Percentiles rank a stretch among this genome's conserved stretches.
Conservation (phyloP, 2,329 filamentous ascomycete species). For the Neofusicoccum sp. region DNA sequence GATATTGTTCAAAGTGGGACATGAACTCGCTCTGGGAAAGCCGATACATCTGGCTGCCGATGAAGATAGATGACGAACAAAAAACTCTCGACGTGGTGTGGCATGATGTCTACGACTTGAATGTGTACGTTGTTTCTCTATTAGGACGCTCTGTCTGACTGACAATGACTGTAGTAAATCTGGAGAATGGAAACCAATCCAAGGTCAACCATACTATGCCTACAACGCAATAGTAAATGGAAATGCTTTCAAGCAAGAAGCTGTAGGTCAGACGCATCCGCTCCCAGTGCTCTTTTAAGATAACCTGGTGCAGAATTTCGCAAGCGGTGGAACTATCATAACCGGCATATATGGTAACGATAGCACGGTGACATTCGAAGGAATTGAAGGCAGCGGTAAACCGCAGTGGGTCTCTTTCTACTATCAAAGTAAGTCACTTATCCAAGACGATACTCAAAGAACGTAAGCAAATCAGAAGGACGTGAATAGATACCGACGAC, state of each 20-base stretch:
- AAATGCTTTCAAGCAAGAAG: conserved; percentile 56
- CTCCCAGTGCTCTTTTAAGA: background rate
- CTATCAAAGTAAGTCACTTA: conserved; percentile 45
- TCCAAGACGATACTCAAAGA: too few relatives aligned
- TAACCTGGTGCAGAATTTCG: conserved; percentile 41
- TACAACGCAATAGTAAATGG: conserved; percentile 48
- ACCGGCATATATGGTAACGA: conserved; percentile 57
- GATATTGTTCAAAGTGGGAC: conserved; percentile 43
- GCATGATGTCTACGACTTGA: conserved; percentile 57
- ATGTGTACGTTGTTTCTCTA: conserved; percentile 37
- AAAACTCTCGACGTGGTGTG: conserved; percentile 52
- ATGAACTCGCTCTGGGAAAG: conserved; percentile 57
- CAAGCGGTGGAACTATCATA: conserved; percentile 46
- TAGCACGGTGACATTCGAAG: conserved; percentile 53
- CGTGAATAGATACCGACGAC: conserved; percentile 50
- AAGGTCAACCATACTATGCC: conserved; percentile 50
- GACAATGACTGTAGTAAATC: conserved; percentile 38
- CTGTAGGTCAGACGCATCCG: conserved; percentile 25
- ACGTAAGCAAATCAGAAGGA: background rate
- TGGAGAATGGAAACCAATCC: conserved; percentile 47
- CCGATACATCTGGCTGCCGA: conserved; percentile 57
- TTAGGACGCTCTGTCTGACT: background rate
- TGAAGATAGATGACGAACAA: conserved; percentile 52
- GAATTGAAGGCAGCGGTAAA: conserved; percentile 50
- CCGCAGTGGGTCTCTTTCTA: conserved; percentile 59